Percentiles rank a stretch among this genome's conserved stretches.
phyloP scores from a whole-genome alignment of 1,139 yeast species.

The Saccharomycopsis hybrid region DNA sequence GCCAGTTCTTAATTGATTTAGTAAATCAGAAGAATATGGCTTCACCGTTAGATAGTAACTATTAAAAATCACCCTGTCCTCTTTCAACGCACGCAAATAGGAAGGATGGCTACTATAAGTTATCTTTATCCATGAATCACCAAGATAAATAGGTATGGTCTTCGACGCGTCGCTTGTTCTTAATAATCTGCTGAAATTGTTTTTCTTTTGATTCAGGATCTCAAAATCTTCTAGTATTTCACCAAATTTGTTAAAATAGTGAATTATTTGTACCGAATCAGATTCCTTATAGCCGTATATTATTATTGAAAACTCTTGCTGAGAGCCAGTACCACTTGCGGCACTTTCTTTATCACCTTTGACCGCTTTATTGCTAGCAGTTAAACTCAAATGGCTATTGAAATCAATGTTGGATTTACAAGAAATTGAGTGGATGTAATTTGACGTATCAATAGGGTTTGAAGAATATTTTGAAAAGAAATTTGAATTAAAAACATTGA shows the following conservation, averaged over 20 bases:
- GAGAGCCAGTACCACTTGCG: neutral
- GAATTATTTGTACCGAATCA: conserved; percentile 19
- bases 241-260: conserved; percentile 20
- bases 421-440: too few species aligned
- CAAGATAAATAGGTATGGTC: conserved; percentile 17
- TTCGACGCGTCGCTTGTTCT: neutral
- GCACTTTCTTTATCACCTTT: neutral
- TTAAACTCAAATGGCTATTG: neutral
- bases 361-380: neutral
- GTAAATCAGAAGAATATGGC: conserved; percentile 5
- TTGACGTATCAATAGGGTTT: too few species aligned
- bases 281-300: conserved; percentile 20
- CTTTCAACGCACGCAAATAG: conserved; percentile 18
- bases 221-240: conserved; percentile 21
- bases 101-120: conserved; percentile 17
- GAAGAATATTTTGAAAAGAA: conserved; percentile 1
- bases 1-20: conserved; percentile 5
- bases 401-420: too few species aligned
- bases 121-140: conserved; percentile 19
- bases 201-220: conserved; percentile 6
- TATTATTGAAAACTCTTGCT: conserved; percentile 14
- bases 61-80: conserved; percentile 13
- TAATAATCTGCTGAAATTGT: conserved; percentile 3
- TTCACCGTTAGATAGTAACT: neutral
- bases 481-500: conserved; percentile 17